These are phyloP conservation scores for Leccinum pellstonianum DNA, from an alignment of 768 basidiomycete genomes.

Conservation along the genomic window DNA sequence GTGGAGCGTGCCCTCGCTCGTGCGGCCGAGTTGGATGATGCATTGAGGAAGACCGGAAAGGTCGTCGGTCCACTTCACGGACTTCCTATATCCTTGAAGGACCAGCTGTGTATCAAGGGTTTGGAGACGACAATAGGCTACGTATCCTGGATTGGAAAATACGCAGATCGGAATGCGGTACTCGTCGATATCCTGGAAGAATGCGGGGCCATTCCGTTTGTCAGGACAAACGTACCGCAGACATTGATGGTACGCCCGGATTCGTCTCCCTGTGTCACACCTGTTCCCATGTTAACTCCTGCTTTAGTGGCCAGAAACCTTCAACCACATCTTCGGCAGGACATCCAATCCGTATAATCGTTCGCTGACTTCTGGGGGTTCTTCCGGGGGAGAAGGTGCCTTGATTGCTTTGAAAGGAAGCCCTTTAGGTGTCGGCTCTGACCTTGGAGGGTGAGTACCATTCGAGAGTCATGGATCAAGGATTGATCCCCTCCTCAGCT, in stretches of 20 bases:
- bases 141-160: constrained; percentile 66
- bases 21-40: constrained; percentile 65
- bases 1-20: constrained; percentile 64
- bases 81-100: constrained; percentile 72
- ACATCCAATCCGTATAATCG: constrained; percentile 77
- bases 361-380: constrained; percentile 71
- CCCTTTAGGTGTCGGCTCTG: constrained; percentile 69
- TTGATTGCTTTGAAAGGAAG: constrained; percentile 52
- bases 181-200: constrained; percentile 64
- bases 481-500: constrained; percentile 39
- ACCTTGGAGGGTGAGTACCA: constrained; percentile 65
- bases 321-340: constrained; percentile 76
- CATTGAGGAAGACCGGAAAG: constrained; percentile 59
- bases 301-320: constrained; percentile 70
- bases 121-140: constrained; percentile 75
- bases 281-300: neutral
- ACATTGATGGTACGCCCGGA: constrained; percentile 59
- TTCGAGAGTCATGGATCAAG: neutral
- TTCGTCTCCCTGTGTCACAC: neutral
- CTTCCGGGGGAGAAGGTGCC: constrained; percentile 85
- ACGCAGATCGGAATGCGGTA: constrained; percentile 56
- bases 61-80: constrained; percentile 74
- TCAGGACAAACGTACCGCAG: constrained; percentile 76
- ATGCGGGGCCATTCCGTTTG: constrained; percentile 68
- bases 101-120: constrained; percentile 68